Conservation (phyloP, 441 rosid species). For the Populus hybrid region DNA sequence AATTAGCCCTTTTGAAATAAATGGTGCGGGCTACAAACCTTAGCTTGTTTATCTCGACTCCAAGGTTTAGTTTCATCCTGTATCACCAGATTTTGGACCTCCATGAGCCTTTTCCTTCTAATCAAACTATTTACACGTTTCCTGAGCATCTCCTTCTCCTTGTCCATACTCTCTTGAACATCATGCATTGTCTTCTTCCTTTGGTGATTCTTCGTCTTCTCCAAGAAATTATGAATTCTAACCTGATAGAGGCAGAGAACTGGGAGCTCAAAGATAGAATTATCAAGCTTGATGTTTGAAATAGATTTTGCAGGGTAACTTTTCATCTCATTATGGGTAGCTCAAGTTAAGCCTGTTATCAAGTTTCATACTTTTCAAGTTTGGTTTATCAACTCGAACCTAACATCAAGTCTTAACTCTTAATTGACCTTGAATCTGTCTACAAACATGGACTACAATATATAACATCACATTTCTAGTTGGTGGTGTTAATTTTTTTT, state of each 20-base stretch:
- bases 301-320: not conserved
- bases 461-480: not conserved
- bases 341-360: not conserved
- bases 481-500: not conserved
- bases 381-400: not conserved
- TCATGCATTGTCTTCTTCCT: conserved; percentile 37
- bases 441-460: not conserved
- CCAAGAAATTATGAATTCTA: conserved; percentile 71
- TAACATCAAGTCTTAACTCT: not conserved
- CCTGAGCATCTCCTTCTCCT: conserved; percentile 60
- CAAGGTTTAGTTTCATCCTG: conserved; percentile 66
- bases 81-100: conserved; percentile 68
- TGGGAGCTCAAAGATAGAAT: not conserved
- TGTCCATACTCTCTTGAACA: conserved; percentile 37
- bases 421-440: not conserved
- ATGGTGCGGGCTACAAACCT: conserved; percentile 42
- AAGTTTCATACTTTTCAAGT: not conserved
- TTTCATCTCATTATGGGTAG: not conserved
- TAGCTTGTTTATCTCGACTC: conserved; percentile 81
- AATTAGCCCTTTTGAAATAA: conserved; percentile 13
- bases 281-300: not conserved
- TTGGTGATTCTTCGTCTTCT: conserved; percentile 45
- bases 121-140: conserved; percentile 73
- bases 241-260: conserved; percentile 41
- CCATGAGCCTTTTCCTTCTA: conserved; percentile 52